Evolutionary conservation across 2,329 filamentous ascomycete genomes (phyloP), one percentile per base, ranked within the genome.

Genomic region (Diaporthe ilicicola): DNA sequence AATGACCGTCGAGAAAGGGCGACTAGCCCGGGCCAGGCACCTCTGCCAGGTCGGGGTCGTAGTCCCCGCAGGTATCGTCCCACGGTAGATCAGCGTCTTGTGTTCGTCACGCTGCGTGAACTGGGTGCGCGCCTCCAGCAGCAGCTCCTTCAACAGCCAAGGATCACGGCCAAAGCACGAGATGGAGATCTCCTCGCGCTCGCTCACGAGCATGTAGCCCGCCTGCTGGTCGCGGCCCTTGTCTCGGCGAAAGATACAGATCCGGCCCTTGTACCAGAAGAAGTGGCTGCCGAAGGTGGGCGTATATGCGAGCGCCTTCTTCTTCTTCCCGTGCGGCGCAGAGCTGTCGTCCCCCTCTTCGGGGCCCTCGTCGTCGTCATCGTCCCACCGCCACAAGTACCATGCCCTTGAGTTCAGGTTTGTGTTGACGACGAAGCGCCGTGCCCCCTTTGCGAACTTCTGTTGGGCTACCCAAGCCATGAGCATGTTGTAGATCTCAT

Each of bases 401-500:
- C 85, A 89, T 64, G 79, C 81, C 17, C 87, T 83, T 3, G 84
- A 88, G 75, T 85, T 88, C 44, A 90, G 77, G 75, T 87, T 88
- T 7, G 90, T 91, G 76, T 91, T 91, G 50, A 89, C 91, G 13
- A 93, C 85, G 74, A 92, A 91, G 54, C 86, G 85, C 17, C 89
- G 88, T 0, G 90, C 88, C 6, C 82, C 81, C 72, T 87, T 85
- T 24, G 89, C 85, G 74, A 93, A 92, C 4, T 81, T 79, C 78
- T 93, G 91, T 42, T 83, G 80, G 2, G 90, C 85, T 2, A 93
- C 85, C 91, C 91, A 93, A 32, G 84, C 85, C 90, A 93, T 92
- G 50, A 93, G 76, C 76, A 92, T 92, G 76, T 91, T 91, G 82
- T 92, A 93, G 70, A 92, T 88, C 77, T 93, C 91, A 75, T 94